phyloP scores from a whole-genome alignment of 2,329 filamentous ascomycete species.

The Beauveria pseudobassiana region DNA sequence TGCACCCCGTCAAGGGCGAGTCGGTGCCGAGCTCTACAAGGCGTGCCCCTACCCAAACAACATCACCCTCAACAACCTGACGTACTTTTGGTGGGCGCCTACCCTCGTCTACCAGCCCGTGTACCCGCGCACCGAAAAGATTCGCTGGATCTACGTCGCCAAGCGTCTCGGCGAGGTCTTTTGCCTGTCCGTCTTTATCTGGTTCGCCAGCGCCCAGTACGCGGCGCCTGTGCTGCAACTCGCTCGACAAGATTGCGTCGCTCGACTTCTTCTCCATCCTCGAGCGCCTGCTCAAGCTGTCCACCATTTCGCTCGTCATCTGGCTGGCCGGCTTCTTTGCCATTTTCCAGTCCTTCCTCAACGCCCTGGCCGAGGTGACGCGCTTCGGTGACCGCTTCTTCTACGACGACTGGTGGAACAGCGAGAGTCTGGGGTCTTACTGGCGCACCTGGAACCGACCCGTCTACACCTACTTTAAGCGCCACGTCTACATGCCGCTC shows the following conservation, averaged over 20 bases:
- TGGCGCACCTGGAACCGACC: constrained; percentile 98
- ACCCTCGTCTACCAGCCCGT: constrained; percentile 95
- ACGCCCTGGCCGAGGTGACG: constrained; percentile 84
- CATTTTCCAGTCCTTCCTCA: constrained; percentile 86
- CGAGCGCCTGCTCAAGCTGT: constrained; percentile 88
- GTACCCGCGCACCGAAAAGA: constrained; percentile 75
- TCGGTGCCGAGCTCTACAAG: constrained; percentile 71
- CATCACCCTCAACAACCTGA: constrained; percentile 78
- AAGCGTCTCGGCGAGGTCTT: constrained; percentile 76
- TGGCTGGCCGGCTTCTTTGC: constrained; percentile 98
- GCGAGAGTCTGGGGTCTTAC: constrained; percentile 74
- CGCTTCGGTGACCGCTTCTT: constrained; percentile 89
- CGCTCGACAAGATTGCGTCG: constrained; percentile 75
- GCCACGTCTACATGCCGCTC: constrained; percentile 86
- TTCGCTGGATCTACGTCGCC: constrained; percentile 80
- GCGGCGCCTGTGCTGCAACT: constrained; percentile 86
- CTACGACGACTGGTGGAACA: constrained; percentile 99
- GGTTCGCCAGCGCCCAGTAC: constrained; percentile 92
- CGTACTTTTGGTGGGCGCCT: constrained; percentile 97
- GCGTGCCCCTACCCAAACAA: constrained; percentile 84
- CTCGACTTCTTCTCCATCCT: constrained; percentile 75
- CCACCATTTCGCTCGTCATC: constrained; percentile 89
- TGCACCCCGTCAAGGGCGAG: constrained; percentile 64
- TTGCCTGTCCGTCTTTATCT: constrained; percentile 80
- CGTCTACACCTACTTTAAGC: constrained; percentile 92